These are phyloP conservation scores for Lasiodiplodia sp. DNA, from an alignment of 2,329 filamentous ascomycete species.

Conservation along the genomic window DNA sequence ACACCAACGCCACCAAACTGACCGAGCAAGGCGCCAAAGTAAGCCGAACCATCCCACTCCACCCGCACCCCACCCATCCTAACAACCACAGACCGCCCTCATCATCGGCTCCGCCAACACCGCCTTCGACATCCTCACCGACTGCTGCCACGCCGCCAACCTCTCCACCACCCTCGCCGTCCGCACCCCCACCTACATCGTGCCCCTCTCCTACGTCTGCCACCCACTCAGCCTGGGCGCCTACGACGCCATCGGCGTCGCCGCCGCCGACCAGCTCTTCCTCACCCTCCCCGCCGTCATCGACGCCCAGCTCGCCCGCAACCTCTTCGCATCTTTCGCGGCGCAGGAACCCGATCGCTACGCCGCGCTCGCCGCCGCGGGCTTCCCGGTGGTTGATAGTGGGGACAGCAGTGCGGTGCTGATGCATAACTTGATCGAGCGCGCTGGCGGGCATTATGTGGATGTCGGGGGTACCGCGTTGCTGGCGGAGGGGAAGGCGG, in stretches of 20 bases:
- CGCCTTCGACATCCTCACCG: constrained; percentile 57
- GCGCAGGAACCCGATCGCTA: constrained; percentile 47
- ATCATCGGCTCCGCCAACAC: constrained; percentile 59
- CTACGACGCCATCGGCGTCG: constrained; percentile 36
- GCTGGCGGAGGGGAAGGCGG: constrained; percentile 47
- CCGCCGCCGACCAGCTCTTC: constrained; percentile 38
- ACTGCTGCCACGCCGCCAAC: constrained; percentile 55
- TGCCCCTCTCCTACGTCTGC: constrained; percentile 38
- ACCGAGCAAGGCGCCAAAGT: constrained; percentile 35
- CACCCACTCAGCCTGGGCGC: constrained; percentile 38
- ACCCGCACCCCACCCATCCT: too few species aligned
- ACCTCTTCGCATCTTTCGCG: constrained; percentile 38
- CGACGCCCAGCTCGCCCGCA: constrained; percentile 36
- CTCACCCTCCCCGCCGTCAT: neutral
- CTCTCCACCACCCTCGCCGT: constrained; percentile 56
- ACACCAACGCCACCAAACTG: constrained; percentile 35
- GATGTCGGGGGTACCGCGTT: constrained; percentile 54
- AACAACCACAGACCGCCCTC: constrained; percentile 38
- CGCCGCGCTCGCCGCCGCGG: constrained; percentile 50
- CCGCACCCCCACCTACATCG: constrained; percentile 51
- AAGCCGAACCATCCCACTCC: too few species aligned
- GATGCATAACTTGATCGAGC: constrained; percentile 44
- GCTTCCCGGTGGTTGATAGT: constrained; percentile 52
- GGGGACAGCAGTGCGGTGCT: constrained; percentile 30
- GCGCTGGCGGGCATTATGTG: constrained; percentile 57